Evolutionary conservation across 2,329 filamentous ascomycete genomes (phyloP), one percentile per base, ranked within the genome.

Genomic region (Mycosphaerella arachidis): DNA sequence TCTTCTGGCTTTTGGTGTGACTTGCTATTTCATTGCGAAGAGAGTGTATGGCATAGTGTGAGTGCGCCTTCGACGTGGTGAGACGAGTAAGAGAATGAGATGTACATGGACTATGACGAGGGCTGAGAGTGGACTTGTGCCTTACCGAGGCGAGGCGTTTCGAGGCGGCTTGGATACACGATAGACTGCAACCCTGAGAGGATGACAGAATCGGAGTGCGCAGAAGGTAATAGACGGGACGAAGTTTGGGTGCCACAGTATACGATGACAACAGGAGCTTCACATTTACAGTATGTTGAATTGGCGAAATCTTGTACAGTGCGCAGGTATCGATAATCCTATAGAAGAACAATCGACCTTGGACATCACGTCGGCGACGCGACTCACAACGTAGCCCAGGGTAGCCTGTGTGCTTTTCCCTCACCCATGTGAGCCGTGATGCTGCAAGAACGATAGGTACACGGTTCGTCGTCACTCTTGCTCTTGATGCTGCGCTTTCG

Each of bases 1-100:
- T 0, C 75, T 97, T 50, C 59, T 96, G 1, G 72, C 85, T 18
- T 97, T 97, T 75, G 94, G 92, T 0, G 71, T 92, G 30, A 82
- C 81, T 5, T 95, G 92, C 71, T 97, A 88, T 72, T 78, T 87
- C 71, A 87, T 92, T 66, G 92, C 92, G 18, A 95, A 94, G 81
- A 84, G 88, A 67, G 86, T 93, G 40, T 93, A 92, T 73, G 85
- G 87, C 48, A 92, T 93, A 76, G 88, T 91, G 40, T 91, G 58
- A 66, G 8, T 6, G 4, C 12, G 9, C 18, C 18, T 29, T 27
- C 10, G 46, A 30, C 46, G 29, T 29, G 46, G 20, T 27, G 46
- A 10, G 16, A 48, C 13, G 24, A 5, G 46, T 5, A 10, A 10
- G 18, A n/a, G n/a, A 48, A 48, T 6, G 37, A 40, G 37, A 5